Evolutionary conservation across 768 basidiomycete genomes (phyloP), one percentile per base, ranked within the genome.

Genomic region (Lyophyllum atratum): DNA sequence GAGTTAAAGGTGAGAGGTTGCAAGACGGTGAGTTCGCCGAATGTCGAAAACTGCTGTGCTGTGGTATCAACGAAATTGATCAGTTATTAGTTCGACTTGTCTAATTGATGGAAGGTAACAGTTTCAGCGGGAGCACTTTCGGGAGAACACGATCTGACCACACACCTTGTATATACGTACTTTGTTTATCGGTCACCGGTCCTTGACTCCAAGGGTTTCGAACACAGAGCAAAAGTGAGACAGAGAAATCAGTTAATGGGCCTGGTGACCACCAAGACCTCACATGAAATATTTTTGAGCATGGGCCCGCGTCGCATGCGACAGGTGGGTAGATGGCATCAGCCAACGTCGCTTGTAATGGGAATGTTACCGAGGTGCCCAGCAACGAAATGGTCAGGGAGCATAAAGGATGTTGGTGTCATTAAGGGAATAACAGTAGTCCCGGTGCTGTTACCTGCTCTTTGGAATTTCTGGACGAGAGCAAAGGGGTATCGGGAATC

Each of bases 261-360:
- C 46, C 28, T 15, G n/a, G 26, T 29, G 26, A 29, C 25, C 25
- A 15, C 6, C 4, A 15, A n/a, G 39, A 40, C n/a, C 5, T 15
- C 7, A 15, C 17, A 37, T 37, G 34, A 8, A 8, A 37, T 31
- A 31, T 31, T 5, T 40, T 40, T 2, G 39, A 40, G 17, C 39
- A 40, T n/a, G 39, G n/a, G 15, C 39, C 15, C 19, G 39, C 7
- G 39, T 40, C 11, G 34, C 17, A 14, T 15, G n/a, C 39, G 39
- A 40, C 39, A 40, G 17, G 25, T 29, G 52, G 39, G 47, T 26
- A 59, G 54, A 59, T 59, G 58, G 46, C 54, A 56, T 59, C 61
- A 63, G 55, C 53, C 49, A 55, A 52, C 44, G 50, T 56, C 47
- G 49, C 54, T 62, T 59, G 58, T 49, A 49, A 44, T 22, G 39